phyloP scores from a whole-genome alignment of 805 yeast genomes.

The Zygotorulaspora florentina region DNA sequence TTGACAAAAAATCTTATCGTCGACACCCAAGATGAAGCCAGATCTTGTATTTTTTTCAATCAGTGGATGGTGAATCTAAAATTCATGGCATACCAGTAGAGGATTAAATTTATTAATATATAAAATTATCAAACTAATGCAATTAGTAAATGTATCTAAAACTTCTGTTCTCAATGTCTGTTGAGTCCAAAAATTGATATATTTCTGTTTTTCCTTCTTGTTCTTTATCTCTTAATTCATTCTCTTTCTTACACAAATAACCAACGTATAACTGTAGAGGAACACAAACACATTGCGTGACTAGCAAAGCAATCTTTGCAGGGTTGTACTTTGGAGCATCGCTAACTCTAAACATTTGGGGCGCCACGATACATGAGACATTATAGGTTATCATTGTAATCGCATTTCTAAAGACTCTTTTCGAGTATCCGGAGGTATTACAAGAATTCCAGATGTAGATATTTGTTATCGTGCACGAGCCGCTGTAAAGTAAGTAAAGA shows the following conservation, averaged over 20 bases:
- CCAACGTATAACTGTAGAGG: conserved; percentile 44
- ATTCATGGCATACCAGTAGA: neutral
- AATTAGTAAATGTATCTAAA: conserved; percentile 48
- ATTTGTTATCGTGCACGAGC: conserved; percentile 54
- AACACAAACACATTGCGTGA: conserved; percentile 44
- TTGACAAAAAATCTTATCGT: neutral
- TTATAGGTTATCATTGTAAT: conserved; percentile 57
- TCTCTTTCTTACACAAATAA: conserved; percentile 45
- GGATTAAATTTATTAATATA: neutral
- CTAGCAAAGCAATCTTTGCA: conserved; percentile 55
- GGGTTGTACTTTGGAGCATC: conserved; percentile 52
- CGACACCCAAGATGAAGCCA: neutral
- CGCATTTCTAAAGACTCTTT: conserved; percentile 50
- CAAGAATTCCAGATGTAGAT: conserved; percentile 60
- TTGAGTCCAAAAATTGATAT: conserved; percentile 51
- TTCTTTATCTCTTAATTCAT: conserved; percentile 44
- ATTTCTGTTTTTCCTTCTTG: conserved; percentile 35
- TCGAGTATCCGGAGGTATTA: conserved; percentile 60
- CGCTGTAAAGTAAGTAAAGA: conserved; percentile 49
- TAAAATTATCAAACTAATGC: neutral
- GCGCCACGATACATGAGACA: conserved; percentile 57
- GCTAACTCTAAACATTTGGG: conserved; percentile 52
- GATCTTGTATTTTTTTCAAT: no score
- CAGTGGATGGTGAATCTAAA: no score
- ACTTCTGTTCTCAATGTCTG: conserved; percentile 53